These are phyloP conservation scores for Euphorbia pulcherrima DNA, from an alignment of 345 rosid genomes.

Conservation along the genomic window DNA sequence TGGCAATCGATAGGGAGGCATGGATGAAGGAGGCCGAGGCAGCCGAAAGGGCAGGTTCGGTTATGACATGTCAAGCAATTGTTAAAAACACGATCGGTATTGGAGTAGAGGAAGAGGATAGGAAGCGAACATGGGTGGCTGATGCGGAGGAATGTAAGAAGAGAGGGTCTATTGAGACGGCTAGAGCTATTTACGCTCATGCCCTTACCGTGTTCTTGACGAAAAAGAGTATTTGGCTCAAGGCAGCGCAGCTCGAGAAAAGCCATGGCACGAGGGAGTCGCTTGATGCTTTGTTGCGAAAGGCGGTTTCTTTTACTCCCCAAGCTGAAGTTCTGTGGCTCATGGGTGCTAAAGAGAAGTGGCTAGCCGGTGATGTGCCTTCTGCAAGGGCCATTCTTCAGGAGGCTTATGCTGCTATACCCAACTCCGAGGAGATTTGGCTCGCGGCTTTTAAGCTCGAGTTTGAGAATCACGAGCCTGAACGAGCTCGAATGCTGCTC, in stretches of 20 bases:
- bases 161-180: conserved; percentile 84
- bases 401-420: conserved; percentile 92
- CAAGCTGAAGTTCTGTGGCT: conserved; percentile 98
- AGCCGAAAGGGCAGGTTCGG: conserved; percentile 79
- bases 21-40: conserved; percentile 98
- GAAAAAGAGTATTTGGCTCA: conserved; percentile 92
- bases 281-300: conserved; percentile 76
- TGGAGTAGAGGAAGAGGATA: conserved; percentile 95
- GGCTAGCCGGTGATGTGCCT: conserved; percentile 97
- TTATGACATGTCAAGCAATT: conserved; percentile 79
- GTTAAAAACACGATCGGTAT: conserved; percentile 67
- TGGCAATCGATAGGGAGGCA: conserved; percentile 75
- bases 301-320: conserved; percentile 81
- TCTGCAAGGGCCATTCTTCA: conserved; percentile 89
- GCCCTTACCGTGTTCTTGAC: conserved; percentile 82
- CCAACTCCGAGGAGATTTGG: conserved; percentile 89
- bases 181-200: conserved; percentile 83
- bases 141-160: conserved; percentile 98
- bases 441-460: conserved; percentile 97
- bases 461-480: conserved; percentile 93
- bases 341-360: conserved; percentile 96
- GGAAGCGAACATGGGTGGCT: conserved; percentile 97
- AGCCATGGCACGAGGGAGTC: conserved; percentile 88
- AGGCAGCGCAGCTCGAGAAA: conserved; percentile 96
- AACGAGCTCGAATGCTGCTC: conserved; percentile 89